Conservation (phyloP, 352 stramenopile genomes). For the Phytophthora citricola region DNA sequence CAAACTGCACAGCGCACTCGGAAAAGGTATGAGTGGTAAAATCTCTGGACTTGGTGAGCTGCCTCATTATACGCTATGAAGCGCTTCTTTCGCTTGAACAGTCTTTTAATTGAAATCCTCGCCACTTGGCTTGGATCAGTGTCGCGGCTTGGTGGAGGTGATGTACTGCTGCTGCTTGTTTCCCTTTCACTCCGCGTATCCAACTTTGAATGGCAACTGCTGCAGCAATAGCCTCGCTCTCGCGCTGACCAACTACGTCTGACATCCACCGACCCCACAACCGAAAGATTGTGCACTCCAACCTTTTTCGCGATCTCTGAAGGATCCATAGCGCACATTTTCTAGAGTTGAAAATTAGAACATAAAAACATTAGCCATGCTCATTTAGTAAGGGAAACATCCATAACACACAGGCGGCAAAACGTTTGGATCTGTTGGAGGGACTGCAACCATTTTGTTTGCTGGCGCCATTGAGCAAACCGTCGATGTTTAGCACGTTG, state of each 20-base stretch:
- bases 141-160: constrained; percentile 39
- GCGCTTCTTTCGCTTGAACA: constrained; percentile 42
- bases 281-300: constrained; percentile 32
- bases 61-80: constrained; percentile 48
- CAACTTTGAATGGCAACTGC: constrained; percentile 64
- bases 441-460: constrained; percentile 30
- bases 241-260: constrained; percentile 24
- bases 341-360: constrained; percentile 8
- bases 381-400: not conserved
- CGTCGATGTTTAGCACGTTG: constrained; percentile 8
- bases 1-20: constrained; percentile 39
- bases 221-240: constrained; percentile 54
- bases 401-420: constrained; percentile 52
- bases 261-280: constrained; percentile 48
- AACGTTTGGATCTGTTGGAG: constrained; percentile 39
- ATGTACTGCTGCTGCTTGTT: constrained; percentile 25
- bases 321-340: constrained; percentile 58
- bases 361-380: not conserved
- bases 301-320: constrained; percentile 33
- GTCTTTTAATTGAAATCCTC: constrained; percentile 55
- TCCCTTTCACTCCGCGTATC: constrained; percentile 40
- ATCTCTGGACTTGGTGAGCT: constrained; percentile 42
- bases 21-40: constrained; percentile 47
- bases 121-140: constrained; percentile 53
- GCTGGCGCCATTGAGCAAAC: constrained; percentile 39